Evolutionary conservation across 805 yeast species (phyloP), one percentile per base, ranked within the genome.

Genomic region (Scheffersomyces ergatensis): DNA sequence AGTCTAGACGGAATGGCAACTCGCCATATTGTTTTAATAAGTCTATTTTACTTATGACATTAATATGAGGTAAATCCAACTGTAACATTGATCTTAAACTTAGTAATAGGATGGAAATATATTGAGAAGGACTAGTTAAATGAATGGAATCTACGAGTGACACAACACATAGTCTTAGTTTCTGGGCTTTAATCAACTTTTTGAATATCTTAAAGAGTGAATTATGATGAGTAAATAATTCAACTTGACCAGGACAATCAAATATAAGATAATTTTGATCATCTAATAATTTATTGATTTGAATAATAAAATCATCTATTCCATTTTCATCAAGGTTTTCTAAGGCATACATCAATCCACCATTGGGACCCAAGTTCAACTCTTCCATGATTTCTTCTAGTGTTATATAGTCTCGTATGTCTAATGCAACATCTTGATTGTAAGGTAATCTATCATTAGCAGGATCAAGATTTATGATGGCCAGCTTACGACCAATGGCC

Each of bases 231-330:
- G 99, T 93, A 64, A 87, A 93, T 13, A 93, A 74, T 59, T 93
- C 99, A 1, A 89, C 93, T 60, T 93, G 99, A 1, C 99, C 99
- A 0, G 98, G 97, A 61, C 97, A 90, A 60, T 92, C 98, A 60
- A 92, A 89, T 27, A 92, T 86, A 50, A 92, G 68, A 55, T 88
- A 92, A 30, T 82, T 78, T 12, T 55, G 53, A 14, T 76, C 72
- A 27, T 67, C 58, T 4, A 85, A 77, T 11, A 89, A 65, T 24
- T 72, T 67, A 42, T 74, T 70, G 24, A 92, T 67, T 55, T 92
- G 97, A 53, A 86, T 95, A 49, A 85, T 88, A 58, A 74, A 93
- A 48, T 89, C 97, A 18, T 98, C 98, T 38, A 93, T 83, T 54
- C 90, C 95, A 52, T 90, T 96, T 50, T 89, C 97, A 40, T 58